Base-by-base conservation (phyloP, 2,329 filamentous ascomycete species). In the Neonectria coccinea region DNA sequence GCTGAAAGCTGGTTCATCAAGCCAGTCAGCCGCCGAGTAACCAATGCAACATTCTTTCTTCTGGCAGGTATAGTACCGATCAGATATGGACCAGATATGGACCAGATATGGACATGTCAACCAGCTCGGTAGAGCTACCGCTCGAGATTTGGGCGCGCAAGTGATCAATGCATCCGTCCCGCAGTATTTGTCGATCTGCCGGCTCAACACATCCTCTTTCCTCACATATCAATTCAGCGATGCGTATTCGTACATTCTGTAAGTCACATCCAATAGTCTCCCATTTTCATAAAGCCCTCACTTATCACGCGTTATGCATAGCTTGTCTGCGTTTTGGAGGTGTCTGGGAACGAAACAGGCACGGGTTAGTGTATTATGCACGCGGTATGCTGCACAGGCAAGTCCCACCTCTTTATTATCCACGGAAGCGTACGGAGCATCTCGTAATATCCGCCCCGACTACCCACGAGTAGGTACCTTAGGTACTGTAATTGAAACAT, bases 211-310 rank as follows among this genome's bases (percentile, higher is more conserved):
- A 33, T 41, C 36, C 48, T 33, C 31, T 29, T 42, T 59, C 53
- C 33, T 54, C 45, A 55, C 59, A 4, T 39, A 47, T 48, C 4
- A 39, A 47, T 48, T 47, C 53, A 41, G 48, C 48, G 27, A 47
- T 62, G 50, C 56, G 44, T 18, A 18, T 41, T 41, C 33, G 33
- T 63, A 45, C 56, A 51, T 59, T 41, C 31, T 63, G 55, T 50
- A 48, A 48, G 60, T 12, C 4, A 18, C 41, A 42, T 51, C 7
- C 7, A 29, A 10, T 29, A 14, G 36, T 48, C 16, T 50, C 22
- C 25, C 20, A 10, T 14, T 36, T 44, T 41, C 33, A 16, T 16
- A n/a, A 25, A 33, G n/a, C 44, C 12, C 45, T 33, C 39, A 16
- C 36, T 36, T 48, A 18, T 51, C 8, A 18, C 51, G n/a, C 31